Percentiles rank a stretch among this genome's conserved stretches.
These are phyloP conservation scores for Tetrapyrgos nigripes DNA, from an alignment of 1,284 basidiomycete species.

Conservation along the genomic window DNA sequence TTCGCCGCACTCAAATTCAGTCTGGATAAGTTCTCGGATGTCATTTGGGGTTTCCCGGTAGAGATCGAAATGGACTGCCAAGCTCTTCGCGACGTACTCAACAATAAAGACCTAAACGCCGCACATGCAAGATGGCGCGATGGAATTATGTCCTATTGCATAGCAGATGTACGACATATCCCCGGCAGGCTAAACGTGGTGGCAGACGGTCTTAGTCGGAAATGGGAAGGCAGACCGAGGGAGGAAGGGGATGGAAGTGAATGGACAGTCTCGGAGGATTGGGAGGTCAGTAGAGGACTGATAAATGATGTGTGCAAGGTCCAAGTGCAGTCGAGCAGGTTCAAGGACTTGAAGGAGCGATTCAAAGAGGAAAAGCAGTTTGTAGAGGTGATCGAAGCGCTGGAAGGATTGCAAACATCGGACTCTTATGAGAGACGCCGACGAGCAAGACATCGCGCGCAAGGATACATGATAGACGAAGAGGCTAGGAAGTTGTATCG, in stretches of 20 bases:
- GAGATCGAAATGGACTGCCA: too few relatives aligned
- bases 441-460: constrained; percentile 32
- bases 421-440: constrained; percentile 16
- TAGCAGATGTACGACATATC: constrained; percentile 15
- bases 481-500: constrained; percentile 30
- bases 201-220: constrained; percentile 17
- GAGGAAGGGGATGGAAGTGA: constrained; percentile 34
- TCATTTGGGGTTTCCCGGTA: too few relatives aligned
- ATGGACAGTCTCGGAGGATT: constrained; percentile 30
- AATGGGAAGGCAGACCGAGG: neutral
- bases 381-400: too few relatives aligned
- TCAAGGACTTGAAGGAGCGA: constrained; percentile 20
- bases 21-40: too few relatives aligned
- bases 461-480: constrained; percentile 36
- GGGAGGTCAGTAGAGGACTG: constrained; percentile 24
- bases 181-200: constrained; percentile 16
- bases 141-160: constrained; percentile 15
- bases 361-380: constrained; percentile 34
- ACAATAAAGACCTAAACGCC: constrained; percentile 11
- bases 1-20: too few relatives aligned
- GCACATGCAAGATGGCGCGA: constrained; percentile 19
- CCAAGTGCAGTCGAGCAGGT: neutral
- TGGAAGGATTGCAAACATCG: too few relatives aligned
- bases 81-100: too few relatives aligned
- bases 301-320: constrained; percentile 33